Percentiles rank a stretch among this genome's conserved stretches.
Conservation (phyloP, 2,329 filamentous ascomycete species). For the Pestalotiopsis sp. region DNA sequence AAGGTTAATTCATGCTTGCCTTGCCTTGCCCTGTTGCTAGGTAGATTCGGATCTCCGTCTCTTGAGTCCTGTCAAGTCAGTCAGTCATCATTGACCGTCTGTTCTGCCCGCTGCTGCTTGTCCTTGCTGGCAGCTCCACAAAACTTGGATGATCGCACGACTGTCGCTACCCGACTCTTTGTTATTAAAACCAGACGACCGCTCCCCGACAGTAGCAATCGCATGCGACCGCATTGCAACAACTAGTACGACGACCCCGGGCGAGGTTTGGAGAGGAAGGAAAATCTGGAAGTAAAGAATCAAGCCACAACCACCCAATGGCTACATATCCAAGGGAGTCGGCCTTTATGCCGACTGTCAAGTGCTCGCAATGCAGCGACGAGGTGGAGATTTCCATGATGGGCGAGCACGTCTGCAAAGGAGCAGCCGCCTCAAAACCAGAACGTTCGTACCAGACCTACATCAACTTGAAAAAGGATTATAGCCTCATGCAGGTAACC, state of each 20-base stretch:
- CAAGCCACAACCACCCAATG: slow-evolving; percentile 39
- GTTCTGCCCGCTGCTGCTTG: neutral
- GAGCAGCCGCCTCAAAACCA: slow-evolving; percentile 40
- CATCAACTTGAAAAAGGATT: neutral
- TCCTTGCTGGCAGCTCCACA: neutral
- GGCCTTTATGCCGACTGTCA: slow-evolving; percentile 79
- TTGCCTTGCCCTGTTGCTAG: neutral
- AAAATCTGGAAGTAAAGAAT: neutral
- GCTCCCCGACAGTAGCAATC: neutral
- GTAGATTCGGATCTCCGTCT: neutral
- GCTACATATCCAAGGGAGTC: slow-evolving; percentile 58
- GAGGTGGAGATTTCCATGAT: slow-evolving; percentile 84
- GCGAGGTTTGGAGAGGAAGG: slow-evolving; percentile 1
- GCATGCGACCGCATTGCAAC: neutral
- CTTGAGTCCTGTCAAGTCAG: neutral
- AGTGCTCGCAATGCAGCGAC: slow-evolving; percentile 78
- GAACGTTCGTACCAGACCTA: slow-evolving; percentile 39
- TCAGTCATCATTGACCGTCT: neutral
- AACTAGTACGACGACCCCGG: neutral
- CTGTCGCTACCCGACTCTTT: neutral
- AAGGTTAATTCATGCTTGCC: slow-evolving; percentile 2
- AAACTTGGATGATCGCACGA: neutral
- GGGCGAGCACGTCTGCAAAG: slow-evolving; percentile 78
- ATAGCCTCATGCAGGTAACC: neutral
- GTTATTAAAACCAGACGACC: neutral